Evolutionary conservation across 495 filamentous ascomycete genomes (phyloP).

Genomic region (Polyplosphaeria fusca): DNA sequence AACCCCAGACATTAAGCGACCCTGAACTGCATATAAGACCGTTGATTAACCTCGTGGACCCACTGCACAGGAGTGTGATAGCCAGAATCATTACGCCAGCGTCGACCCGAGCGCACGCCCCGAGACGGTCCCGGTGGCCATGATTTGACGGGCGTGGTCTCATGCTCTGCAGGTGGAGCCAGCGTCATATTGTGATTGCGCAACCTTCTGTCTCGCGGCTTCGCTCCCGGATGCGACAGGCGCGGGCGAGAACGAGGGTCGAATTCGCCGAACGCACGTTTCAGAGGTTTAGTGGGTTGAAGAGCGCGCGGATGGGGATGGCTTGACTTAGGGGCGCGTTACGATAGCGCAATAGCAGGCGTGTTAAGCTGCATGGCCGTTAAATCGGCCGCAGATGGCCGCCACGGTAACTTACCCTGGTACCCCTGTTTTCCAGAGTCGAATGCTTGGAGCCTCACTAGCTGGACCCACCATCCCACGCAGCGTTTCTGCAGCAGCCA

Average conservation of each 20-base stretch:
- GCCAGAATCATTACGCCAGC: neutral
- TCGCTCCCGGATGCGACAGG: neutral
- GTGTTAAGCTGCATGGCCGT: slow-evolving; percentile 23
- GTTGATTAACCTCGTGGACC: neutral
- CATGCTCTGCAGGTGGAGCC: neutral
- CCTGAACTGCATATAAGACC: neutral
- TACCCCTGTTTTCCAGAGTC: neutral
- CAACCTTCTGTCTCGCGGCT: slow-evolving; percentile 2
- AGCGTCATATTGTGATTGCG: slow-evolving; percentile 14
- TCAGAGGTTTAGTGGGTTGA: neutral
- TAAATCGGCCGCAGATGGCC: slow-evolving; percentile 9
- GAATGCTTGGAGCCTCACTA: slow-evolving; percentile 23
- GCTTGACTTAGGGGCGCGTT: slow-evolving; percentile 3
- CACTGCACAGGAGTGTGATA: neutral
- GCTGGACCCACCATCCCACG: slow-evolving; percentile 14
- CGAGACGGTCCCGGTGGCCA: neutral
- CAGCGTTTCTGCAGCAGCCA: slow-evolving; percentile 8
- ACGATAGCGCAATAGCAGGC: neutral
- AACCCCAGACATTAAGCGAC: slow-evolving; percentile 5
- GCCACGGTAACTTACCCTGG: neutral
- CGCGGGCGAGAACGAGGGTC: neutral
- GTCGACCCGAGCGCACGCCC: neutral
- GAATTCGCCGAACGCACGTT: neutral
- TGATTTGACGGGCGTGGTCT: neutral
- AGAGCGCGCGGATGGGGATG: neutral